A percentile compares a stretch with the other conserved stretches of the same genome.
phyloP scores from a whole-genome alignment of 2,329 filamentous ascomycete genomes.

The Hymenoscyphus infarciens region DNA sequence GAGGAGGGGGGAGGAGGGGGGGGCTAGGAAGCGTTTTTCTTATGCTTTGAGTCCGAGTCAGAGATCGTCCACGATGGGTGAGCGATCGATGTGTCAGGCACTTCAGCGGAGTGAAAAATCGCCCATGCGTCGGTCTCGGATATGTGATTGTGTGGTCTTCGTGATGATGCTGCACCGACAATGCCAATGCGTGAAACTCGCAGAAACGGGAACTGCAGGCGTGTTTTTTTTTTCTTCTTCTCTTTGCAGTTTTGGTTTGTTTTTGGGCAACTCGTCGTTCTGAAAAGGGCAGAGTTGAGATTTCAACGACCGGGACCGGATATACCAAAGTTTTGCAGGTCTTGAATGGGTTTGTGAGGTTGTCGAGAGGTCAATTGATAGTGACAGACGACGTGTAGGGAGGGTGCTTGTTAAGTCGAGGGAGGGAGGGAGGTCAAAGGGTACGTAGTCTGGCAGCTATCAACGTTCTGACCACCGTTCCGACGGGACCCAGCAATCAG shows the following conservation, averaged over 20 bases:
- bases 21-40: conserved; percentile 9
- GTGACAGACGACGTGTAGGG: no score
- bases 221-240: conserved; percentile 11
- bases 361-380: not conserved
- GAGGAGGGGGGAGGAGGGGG: no score
- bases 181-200: conserved; percentile 29
- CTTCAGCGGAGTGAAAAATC: conserved; percentile 21
- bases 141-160: conserved; percentile 19
- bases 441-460: not conserved
- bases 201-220: conserved; percentile 4
- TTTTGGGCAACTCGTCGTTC: not conserved
- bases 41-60: conserved; percentile 18
- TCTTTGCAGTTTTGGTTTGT: not conserved
- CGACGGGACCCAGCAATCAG: not conserved
- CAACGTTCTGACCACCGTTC: not conserved
- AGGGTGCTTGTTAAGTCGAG: no score
- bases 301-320: not conserved
- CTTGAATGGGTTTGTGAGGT: not conserved
- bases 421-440: not conserved
- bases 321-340: not conserved
- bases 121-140: conserved; percentile 33
- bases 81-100: conserved; percentile 27
- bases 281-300: not conserved
- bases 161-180: conserved; percentile 24
- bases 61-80: conserved; percentile 10